phyloP scores from a whole-genome alignment of 2,329 filamentous ascomycete genomes.

The Trichoderma sp. region DNA sequence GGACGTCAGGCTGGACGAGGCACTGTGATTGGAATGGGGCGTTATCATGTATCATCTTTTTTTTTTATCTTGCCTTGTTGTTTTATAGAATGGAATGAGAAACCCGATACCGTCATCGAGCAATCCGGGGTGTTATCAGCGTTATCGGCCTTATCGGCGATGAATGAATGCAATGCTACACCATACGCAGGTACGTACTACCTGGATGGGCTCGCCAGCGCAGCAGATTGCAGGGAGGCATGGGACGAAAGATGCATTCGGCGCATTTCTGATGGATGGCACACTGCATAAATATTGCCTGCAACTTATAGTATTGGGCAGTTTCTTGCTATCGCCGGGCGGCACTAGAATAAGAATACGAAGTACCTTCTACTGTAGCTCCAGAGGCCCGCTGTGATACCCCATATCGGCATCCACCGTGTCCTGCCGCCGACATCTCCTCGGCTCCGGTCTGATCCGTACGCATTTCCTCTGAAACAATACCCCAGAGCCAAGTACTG shows the following conservation, averaged over 20 bases:
- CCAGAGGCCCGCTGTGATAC: neutral
- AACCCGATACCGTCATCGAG: no score
- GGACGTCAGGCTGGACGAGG: conserved; percentile 4
- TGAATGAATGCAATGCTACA: no score
- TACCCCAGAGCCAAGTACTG: neutral
- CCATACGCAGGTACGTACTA: no score
- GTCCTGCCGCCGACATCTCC: neutral
- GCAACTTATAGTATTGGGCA: neutral
- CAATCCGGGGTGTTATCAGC: no score
- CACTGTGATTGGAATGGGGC: neutral
- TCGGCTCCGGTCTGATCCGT: neutral
- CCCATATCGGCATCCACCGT: neutral
- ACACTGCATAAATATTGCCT: neutral
- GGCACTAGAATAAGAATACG: neutral
- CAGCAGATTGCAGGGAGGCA: no score
- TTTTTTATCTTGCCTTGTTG: neutral
- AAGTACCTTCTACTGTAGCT: no score
- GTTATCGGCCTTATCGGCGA: no score
- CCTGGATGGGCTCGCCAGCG: no score
- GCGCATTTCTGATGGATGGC: neutral
- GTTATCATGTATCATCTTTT: neutral
- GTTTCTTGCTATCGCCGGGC: neutral
- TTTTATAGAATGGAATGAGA: no score
- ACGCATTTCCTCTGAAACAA: neutral
- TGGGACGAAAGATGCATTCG: neutral